These are phyloP conservation scores for Botrytis sinoallii DNA, from an alignment of 2,329 filamentous ascomycete genomes.

Conservation along the genomic window DNA sequence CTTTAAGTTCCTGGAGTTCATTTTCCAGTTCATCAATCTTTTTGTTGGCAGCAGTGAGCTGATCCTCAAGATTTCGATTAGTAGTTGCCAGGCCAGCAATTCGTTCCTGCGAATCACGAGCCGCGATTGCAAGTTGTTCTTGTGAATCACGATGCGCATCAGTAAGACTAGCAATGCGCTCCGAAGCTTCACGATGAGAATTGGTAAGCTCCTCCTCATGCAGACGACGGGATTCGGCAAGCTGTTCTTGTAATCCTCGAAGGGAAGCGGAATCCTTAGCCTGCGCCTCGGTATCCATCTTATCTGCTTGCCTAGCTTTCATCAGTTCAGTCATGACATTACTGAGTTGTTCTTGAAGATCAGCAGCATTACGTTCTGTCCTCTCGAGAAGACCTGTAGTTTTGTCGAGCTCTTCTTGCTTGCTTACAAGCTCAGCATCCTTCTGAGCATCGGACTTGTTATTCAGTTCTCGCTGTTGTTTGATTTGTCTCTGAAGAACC, in stretches of 20 bases:
- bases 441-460: slow-evolving; percentile 75
- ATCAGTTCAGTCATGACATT: slow-evolving; percentile 38
- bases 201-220: slow-evolving; percentile 16
- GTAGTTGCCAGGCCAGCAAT: slow-evolving; percentile 11
- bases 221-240: slow-evolving; percentile 18
- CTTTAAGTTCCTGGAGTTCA: slow-evolving; percentile 34
- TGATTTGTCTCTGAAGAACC: slow-evolving; percentile 86
- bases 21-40: slow-evolving; percentile 36
- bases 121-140: slow-evolving; percentile 5
- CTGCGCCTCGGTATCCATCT: slow-evolving; percentile 27
- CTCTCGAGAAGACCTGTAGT: slow-evolving; percentile 38
- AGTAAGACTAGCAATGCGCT: slow-evolving; percentile 9
- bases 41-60: slow-evolving; percentile 29
- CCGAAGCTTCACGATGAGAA: slow-evolving; percentile 16
- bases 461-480: slow-evolving; percentile 91
- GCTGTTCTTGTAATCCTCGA: slow-evolving; percentile 25
- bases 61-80: slow-evolving; percentile 12
- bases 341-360: slow-evolving; percentile 36
- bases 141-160: background rate
- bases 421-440: slow-evolving; percentile 60
- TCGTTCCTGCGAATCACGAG: slow-evolving; percentile 17
- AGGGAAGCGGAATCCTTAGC: slow-evolving; percentile 29
- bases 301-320: slow-evolving; percentile 31
- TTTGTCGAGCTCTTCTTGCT: slow-evolving; percentile 54
- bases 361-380: slow-evolving; percentile 37